phyloP scores from a whole-genome alignment of 73 alveolate genomes.

The Paraurostyla sp. region DNA sequence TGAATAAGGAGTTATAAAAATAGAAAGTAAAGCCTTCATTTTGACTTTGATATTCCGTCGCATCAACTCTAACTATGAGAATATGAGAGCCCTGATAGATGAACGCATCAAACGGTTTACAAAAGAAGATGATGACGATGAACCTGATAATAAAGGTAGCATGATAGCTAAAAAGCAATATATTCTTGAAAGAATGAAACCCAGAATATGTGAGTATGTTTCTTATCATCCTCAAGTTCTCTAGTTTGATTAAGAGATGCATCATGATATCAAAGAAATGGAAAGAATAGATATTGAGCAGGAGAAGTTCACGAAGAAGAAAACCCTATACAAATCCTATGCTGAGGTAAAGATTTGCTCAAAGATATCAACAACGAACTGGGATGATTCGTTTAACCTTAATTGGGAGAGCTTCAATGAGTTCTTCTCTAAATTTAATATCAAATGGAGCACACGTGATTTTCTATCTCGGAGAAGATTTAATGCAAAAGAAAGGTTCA shows the following conservation, averaged over 20 bases:
- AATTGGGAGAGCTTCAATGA: conserved; percentile 60
- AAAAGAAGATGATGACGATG: background rate
- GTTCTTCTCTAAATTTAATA: conserved; percentile 56
- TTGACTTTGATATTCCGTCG: conserved; percentile 1
- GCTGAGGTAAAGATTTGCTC: conserved; percentile 60
- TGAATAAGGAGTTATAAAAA: conserved; percentile 56
- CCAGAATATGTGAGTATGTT: conserved; percentile 47
- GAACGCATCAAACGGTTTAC: background rate
- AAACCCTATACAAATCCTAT: conserved; percentile 58
- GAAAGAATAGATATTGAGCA: conserved; percentile 16
- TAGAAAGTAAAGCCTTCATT: conserved; percentile 40
- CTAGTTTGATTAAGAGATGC: conserved; percentile 41
- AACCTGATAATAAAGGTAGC: no score
- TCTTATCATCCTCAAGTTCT: conserved; percentile 50
- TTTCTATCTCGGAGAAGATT: conserved; percentile 41
- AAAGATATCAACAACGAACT: conserved; percentile 29
- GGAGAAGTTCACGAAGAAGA: conserved; percentile 59
- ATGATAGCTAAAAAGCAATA: no score
- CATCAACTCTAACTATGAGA: conserved; percentile 37
- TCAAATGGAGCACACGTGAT: background rate
- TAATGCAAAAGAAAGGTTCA: conserved; percentile 55
- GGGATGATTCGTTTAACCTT: conserved; percentile 68
- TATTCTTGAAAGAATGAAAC: conserved; percentile 2
- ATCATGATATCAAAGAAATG: background rate
- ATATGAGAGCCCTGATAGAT: conserved; percentile 45